Evolutionary conservation across 306 rosid genomes (phyloP), one percentile per base, ranked within the genome.

Genomic region (Leucaena leucocephala): DNA sequence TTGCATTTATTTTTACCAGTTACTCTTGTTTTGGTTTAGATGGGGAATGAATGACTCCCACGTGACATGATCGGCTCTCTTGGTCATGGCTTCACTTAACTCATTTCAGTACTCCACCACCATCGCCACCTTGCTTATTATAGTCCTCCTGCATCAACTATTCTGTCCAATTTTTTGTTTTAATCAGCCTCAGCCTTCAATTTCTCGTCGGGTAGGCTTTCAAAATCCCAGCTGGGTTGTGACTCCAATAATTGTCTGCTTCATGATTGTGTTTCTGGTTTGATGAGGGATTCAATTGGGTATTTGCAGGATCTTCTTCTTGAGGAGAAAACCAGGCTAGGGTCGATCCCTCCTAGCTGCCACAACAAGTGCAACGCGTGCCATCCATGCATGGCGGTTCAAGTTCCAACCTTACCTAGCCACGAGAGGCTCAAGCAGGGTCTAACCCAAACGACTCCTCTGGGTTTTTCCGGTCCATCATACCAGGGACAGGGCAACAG

Each of bases 381-480:
- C 80, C 97, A 90, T 69, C 99, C 99, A 55, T 96, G 99, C 96
- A 89, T 88, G 97, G 93, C 99, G 27, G 94, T 90, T 49, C 97
- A 96, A 84, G 94, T 91, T 33, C 96, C 98, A 21, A 81, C 90
- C 35, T 61, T 88, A 76, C 89, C 92, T 6, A 81, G 81, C 52
- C 88, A 76, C 44, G 71, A 78, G 68, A 76, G 83, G 70, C 68
- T 81, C 65, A 76, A 67, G 48, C 83, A 87, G 21, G 87, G 81
- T 71, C 71, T 77, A 57, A 49, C 78, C 42, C 78, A 77, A 76
- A 48, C 78, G 16, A 7, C 69, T 77, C 68, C 91, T 8, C 77
- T 45, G 84, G 68, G 48, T 72, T 48, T 80, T 72, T 71, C 82
- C 39, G 83, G 76, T 62, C 74, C 92, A n/a, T 72, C 93, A 63